Evolutionary conservation across 1,284 basidiomycete genomes (phyloP), one percentile per base, ranked within the genome.

Genomic region (Wallemia mellicola): DNA sequence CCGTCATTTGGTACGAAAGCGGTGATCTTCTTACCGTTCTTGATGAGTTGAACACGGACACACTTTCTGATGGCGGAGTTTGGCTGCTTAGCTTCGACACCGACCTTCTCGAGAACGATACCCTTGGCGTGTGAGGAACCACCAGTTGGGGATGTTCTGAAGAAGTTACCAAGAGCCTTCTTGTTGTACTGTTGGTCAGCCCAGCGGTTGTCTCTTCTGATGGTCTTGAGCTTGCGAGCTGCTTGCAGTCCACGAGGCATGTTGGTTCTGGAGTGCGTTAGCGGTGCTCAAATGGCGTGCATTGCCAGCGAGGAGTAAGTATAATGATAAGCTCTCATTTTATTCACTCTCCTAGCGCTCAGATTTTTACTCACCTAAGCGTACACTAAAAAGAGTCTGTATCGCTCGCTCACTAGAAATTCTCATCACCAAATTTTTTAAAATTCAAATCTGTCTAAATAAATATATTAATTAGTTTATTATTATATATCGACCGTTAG

Each of bases 1-100:
- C 94, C 94, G 72, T 98, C 94, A 74, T 96, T 96, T 63, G 68
- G 66, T 26, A 67, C 66, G 65, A 65, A 69, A 62, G 64, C 65
- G 58, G 61, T 62, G 28, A 63, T 59, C 75, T 98, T 96, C 84
- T 98, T 98, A 69, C 94, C 94, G 78, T 99, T 99, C 81, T 99
- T 98, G 75, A 99, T 98, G 68, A 99, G 79, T 72, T 99, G 94
- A 63, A 98, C 94, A 77, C 94, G 87, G 66, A 99, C 94, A 78
- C 94, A 98, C 75, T 99, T 99, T 74, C 94, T 88, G 73, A 98
- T 96, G 72, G 94, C 94, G 71, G 94, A 98, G 81, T 99, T 99
- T 75, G 94, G 94, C 73, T 94, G 87, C 76, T 78, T 78, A 71
- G 77, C 76, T 73, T 78, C 77, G 60, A 78, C 76, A 72, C 77